Conservation (phyloP, 2,329 filamentous ascomycete species). For the Cordyceps tenuipes region DNA sequence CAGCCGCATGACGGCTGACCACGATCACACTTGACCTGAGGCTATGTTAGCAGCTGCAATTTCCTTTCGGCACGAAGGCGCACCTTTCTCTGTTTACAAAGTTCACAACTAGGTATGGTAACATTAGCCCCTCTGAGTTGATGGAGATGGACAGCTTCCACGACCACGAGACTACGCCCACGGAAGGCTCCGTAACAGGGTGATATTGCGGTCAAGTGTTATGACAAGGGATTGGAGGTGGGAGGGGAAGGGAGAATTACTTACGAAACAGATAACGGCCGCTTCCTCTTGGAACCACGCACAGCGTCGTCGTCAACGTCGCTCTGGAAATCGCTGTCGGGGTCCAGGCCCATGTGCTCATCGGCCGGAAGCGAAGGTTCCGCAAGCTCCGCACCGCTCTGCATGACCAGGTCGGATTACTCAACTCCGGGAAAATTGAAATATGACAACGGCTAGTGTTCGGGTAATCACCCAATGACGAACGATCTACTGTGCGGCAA, state of each 20-base stretch:
- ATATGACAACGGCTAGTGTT: not conserved
- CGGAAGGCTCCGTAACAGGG: not conserved
- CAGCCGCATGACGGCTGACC: conserved; percentile 64
- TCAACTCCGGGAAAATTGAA: not conserved
- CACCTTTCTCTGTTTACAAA: conserved; percentile 76
- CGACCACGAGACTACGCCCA: not conserved
- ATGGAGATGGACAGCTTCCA: conserved; percentile 11
- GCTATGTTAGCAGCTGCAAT: conserved; percentile 12
- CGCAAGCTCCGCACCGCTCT: conserved; percentile 8
- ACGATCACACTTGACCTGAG: conserved; percentile 65
- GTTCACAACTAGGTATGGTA: conserved; percentile 52
- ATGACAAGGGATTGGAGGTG: conserved; percentile 5
- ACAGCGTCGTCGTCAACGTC: conserved; percentile 37
- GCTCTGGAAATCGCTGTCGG: conserved; percentile 44
- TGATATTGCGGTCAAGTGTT: not conserved
- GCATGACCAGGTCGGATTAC: conserved; percentile 4
- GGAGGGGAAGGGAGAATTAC: conserved; percentile 16
- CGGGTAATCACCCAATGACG: not conserved
- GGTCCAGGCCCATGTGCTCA: conserved; percentile 27
- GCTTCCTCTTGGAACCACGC: conserved; percentile 48
- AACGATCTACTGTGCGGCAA: not conserved
- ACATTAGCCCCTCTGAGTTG: conserved; percentile 27
- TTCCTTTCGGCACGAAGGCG: not conserved
- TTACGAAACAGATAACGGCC: conserved; percentile 54
- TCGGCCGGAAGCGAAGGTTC: conserved; percentile 19